A percentile compares a stretch with the other conserved stretches of the same genome.
Conservation (phyloP, 164 flowering plant species). For the Vitis amurensis region DNA sequence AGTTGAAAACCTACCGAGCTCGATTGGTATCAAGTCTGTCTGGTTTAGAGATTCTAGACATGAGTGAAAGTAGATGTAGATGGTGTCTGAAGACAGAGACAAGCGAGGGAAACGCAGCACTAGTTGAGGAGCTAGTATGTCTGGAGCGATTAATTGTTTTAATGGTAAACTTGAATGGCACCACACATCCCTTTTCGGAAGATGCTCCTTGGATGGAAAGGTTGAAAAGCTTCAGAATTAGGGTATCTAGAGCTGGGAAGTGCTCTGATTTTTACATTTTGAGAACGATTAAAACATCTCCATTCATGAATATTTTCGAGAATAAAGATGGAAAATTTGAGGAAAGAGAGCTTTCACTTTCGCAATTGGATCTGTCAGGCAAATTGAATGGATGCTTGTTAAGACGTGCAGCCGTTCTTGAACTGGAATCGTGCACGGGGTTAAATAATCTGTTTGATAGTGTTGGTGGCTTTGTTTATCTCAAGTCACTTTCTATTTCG, state of each 20-base stretch:
- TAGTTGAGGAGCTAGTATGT: no score
- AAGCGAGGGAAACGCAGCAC: no score
- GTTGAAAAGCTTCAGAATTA: no score
- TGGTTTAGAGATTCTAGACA: conserved; percentile 16
- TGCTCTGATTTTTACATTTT: no score
- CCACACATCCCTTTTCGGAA: no score
- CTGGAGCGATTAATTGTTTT: no score
- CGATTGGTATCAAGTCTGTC: conserved; percentile 7
- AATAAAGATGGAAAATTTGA: no score
- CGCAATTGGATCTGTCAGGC: conserved; percentile 6
- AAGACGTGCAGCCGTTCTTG: neutral
- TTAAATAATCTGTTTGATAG: conserved; percentile 2
- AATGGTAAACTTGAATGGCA: no score
- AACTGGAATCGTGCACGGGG: neutral
- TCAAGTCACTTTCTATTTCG: conserved; percentile 10
- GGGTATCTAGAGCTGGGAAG: no score
- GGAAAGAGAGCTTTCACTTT: conserved; percentile 3
- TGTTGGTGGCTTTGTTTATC: neutral
- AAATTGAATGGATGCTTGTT: conserved; percentile 5
- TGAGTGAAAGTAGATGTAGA: conserved; percentile 13
- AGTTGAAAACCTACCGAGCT: conserved; percentile 3
- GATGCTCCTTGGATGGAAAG: no score
- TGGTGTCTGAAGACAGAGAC: neutral
- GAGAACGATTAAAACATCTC: no score
- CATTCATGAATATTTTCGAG: no score